Conservation (phyloP, 177 flowering plant genomes). For the Vitis hybrid region DNA sequence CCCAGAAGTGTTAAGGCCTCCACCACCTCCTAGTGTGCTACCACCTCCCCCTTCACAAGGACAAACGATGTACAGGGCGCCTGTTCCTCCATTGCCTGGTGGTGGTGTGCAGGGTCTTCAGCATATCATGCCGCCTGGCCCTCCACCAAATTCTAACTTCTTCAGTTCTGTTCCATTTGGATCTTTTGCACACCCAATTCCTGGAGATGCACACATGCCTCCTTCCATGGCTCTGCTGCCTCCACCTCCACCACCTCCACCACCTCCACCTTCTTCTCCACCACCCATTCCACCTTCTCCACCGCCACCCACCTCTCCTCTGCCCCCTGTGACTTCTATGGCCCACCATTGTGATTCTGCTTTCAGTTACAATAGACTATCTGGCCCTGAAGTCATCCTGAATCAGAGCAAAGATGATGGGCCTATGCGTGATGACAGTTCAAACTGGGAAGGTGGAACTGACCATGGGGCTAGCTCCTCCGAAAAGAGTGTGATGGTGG, state of each 20-base stretch:
- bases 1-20: slow-evolving; percentile 14
- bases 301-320: slow-evolving; percentile 34
- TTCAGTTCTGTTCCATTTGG: slow-evolving; percentile 28
- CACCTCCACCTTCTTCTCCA: slow-evolving; percentile 20
- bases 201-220: slow-evolving; percentile 27
- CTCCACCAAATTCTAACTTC: slow-evolving; percentile 39
- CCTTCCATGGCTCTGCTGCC: slow-evolving; percentile 31
- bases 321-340: slow-evolving; percentile 6
- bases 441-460: slow-evolving; percentile 15
- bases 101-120: slow-evolving; percentile 27
- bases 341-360: slow-evolving; percentile 10
- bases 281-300: slow-evolving; percentile 51
- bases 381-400: slow-evolving; percentile 10
- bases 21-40: slow-evolving; percentile 32
- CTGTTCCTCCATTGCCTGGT: slow-evolving; percentile 25
- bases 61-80: slow-evolving; percentile 30
- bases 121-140: slow-evolving; percentile 19
- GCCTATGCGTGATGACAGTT: slow-evolving; percentile 1
- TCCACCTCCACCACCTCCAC: slow-evolving; percentile 43
- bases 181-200: slow-evolving; percentile 13
- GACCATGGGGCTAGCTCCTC: slow-evolving; percentile 10
- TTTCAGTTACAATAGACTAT: background rate
- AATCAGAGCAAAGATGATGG: slow-evolving; percentile 11
- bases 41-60: slow-evolving; percentile 49
- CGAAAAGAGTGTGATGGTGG: slow-evolving; percentile 6